Percentiles rank a stretch among this genome's conserved stretches.
phyloP scores from a whole-genome alignment of 306 rosid species.

The Quercus parvula region DNA sequence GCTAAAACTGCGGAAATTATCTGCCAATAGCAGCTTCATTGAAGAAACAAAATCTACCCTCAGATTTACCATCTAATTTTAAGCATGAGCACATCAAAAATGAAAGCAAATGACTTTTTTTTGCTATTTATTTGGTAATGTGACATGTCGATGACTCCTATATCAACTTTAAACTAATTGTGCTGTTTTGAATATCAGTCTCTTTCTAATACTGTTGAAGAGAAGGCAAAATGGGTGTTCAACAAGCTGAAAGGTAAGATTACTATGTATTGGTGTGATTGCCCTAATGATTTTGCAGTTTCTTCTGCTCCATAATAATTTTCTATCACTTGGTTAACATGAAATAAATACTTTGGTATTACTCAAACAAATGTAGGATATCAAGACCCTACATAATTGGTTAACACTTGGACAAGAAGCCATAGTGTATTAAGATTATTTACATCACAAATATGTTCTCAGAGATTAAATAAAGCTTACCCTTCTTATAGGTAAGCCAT shows the following conservation, averaged over 20 bases:
- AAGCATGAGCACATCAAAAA: neutral
- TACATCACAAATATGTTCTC: neutral
- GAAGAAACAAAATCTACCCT: neutral
- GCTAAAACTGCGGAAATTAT: neutral
- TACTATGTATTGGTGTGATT: neutral
- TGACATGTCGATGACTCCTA: neutral
- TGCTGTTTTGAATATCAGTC: constrained; percentile 44
- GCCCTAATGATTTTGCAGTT: neutral
- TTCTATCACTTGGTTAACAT: neutral
- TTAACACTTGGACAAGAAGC: neutral
- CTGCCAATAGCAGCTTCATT: neutral
- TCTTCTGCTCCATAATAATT: neutral
- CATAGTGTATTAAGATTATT: neutral
- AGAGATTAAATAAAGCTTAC: neutral
- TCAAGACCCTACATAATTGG: neutral
- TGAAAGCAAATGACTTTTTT: neutral
- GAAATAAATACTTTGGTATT: neutral
- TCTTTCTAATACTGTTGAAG: constrained; percentile 73
- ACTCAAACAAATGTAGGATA: neutral
- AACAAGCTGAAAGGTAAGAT: constrained; percentile 70
- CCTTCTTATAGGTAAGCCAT: constrained; percentile 22
- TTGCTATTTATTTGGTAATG: neutral
- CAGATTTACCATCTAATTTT: neutral
- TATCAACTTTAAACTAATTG: neutral
- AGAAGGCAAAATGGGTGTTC: constrained; percentile 77